Base-by-base conservation (phyloP, 345 rosid species). In the Brassica rapa region DNA sequence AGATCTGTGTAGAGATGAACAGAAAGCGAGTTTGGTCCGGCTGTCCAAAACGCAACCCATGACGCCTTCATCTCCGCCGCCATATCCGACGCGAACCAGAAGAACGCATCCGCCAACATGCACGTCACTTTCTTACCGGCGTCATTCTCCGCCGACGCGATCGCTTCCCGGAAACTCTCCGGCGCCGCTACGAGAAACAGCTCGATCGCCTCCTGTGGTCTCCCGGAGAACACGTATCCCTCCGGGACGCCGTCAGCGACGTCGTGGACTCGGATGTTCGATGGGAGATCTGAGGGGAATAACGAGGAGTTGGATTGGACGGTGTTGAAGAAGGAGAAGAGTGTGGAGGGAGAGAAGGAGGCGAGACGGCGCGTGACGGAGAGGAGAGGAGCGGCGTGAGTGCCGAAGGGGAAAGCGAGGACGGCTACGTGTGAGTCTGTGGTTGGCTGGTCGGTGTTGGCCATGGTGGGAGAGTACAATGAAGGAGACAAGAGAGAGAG, bases 301-400 rank as follows among this genome's bases (percentile, higher is more conserved):
- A 86, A 25, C 0, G 83, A 81, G 0, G 63, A 14, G 71, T 87
- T 89, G 33, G 87, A 86, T 15, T 76, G 39, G 0, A 33, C 27
- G 1, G 87, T 87, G 88, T 68, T 86, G 21, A 89, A 76, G 81
- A 91, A 88, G 14, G 95, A 88, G 74, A 93, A 93, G 0, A 61
- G 30, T 0, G 79, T 80, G 19, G 75, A 32, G 1, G 90, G 90
- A 65, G 86, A 8, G 0, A 86, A 72, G 4, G 62, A 12, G 30
- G 93, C 93, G 8, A 91, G 74, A 65, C 78, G 84, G 46, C 70
- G 69, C 1, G 81, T 81, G 23, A 91, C 73, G 55, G 85, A 35
- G 8, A 87, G 82, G 61, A 88, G 86, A 15, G 93, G 79, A 60
- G 83, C 43, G 0, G 86, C 86, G 68, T 91, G 95, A 72, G 86